Base-by-base conservation (phyloP, 2,329 filamentous ascomycete genomes). In the Cladosporium sp. region DNA sequence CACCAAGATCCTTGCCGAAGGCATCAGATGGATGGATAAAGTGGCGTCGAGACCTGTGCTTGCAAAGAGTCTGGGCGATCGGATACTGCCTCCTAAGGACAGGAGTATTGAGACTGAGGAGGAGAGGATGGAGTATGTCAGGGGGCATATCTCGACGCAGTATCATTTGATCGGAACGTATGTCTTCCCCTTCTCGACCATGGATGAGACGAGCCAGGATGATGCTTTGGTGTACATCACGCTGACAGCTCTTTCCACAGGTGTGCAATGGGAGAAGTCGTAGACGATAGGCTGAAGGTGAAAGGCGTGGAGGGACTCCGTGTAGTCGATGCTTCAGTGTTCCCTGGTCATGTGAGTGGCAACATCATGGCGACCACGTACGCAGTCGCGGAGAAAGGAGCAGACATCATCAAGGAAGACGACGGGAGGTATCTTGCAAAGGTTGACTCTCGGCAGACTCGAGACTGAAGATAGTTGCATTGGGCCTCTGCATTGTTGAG, bases 41-140 rank as follows among this genome's bases (percentile, higher is more conserved):
- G 81, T 86, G 74, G 77, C 78, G 5, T 72, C 79, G 8, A 79
- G 77, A 5, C 76, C 80, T 0, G 74, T 76, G 0, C 81, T 85
- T 43, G 76, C 76, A 0, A 72, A 80, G 30, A 80, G 73, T 18
- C 79, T 86, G 6, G 70, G 68, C 1, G 68, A 72, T 8, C 73
- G 79, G 2, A 72, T 76, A 6, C 74, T 75, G 56, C 79, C 73
- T 68, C 76, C 70, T 16, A 65, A 70, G 36, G 63, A 70, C 46
- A 64, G 64, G 4, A 71, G 69, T 26, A 61, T 65, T 2, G 56
- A 59, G 32, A 61, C 56, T 23, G 26, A 75, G 21, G 67, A 73
- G 28, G 61, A 65, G 54, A 70, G 69, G 11, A 72, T 71, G 54
- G 65, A 69, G 30, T 49, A 71, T 23, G 65, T 58, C n/a, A 59